Evolutionary conservation across 2,329 filamentous ascomycete species (phyloP).

Genomic region (Camillea tinctor): DNA sequence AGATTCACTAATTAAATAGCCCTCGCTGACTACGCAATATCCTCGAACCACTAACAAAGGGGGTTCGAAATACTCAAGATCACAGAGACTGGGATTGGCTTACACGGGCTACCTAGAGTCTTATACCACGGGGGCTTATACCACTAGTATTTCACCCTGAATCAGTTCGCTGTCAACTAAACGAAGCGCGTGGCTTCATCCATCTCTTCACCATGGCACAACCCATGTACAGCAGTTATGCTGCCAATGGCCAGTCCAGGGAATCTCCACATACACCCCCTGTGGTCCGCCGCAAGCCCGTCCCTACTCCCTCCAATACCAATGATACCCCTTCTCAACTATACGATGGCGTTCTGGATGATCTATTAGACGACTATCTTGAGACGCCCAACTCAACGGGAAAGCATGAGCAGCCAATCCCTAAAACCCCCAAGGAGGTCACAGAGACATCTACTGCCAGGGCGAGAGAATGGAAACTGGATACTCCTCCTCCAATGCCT

Average conservation of each 20-base stretch:
- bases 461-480: slow-evolving; percentile 7
- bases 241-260: not conserved
- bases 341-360: slow-evolving; percentile 4
- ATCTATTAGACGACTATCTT: slow-evolving; percentile 27
- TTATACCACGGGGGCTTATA: not conserved
- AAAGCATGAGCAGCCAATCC: not conserved
- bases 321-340: slow-evolving; percentile 1
- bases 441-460: slow-evolving; percentile 1
- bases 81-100: not conserved
- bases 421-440: slow-evolving; percentile 6
- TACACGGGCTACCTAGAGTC: not conserved
- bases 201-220: not conserved
- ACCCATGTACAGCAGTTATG: not conserved
- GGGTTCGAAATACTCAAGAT: too few species aligned
- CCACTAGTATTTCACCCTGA: not conserved
- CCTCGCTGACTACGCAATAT: not conserved
- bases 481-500: slow-evolving; percentile 5
- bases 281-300: slow-evolving; percentile 21
- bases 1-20: too few species aligned
- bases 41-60: not conserved
- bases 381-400: slow-evolving; percentile 12
- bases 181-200: not conserved
- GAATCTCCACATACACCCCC: not conserved
- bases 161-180: too few species aligned
- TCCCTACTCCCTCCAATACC: slow-evolving; percentile 7